Evolutionary conservation across 192 early-diverging fungal genomes (phyloP).

Genomic region (Coemansia sp.): DNA sequence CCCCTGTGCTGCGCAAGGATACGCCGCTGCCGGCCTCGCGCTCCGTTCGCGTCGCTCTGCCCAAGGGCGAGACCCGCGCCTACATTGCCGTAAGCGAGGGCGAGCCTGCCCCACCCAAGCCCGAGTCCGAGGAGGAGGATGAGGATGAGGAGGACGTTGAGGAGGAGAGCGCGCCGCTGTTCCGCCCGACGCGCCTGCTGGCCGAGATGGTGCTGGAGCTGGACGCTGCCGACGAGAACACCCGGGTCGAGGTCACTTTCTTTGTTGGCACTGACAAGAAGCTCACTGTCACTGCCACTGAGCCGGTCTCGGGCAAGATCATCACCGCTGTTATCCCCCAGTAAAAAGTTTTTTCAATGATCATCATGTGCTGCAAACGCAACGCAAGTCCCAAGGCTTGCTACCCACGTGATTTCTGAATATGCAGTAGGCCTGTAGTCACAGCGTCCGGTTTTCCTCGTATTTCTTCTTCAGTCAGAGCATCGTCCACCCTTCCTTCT

Average conservation of each 20-base stretch:
- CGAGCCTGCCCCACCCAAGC: constrained; percentile 56
- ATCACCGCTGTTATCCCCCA: constrained; percentile 44
- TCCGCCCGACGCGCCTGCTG: constrained; percentile 45
- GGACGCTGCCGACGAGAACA: constrained; percentile 28
- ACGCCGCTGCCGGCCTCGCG: constrained; percentile 85
- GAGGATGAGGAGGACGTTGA: constrained; percentile 51
- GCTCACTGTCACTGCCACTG: constrained; percentile 49
- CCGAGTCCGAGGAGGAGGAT: constrained; percentile 55
- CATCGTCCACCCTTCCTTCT: background rate
- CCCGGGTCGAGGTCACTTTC: constrained; percentile 45
- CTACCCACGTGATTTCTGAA: background rate
- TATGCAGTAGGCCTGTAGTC: background rate
- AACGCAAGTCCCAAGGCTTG: background rate
- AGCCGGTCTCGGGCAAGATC: constrained; percentile 48
- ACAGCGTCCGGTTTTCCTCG: too few relatives aligned
- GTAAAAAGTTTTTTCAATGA: background rate
- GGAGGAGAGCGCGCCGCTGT: constrained; percentile 23
- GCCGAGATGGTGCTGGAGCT: constrained; percentile 51
- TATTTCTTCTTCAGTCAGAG: too few relatives aligned
- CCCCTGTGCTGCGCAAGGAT: constrained; percentile 75
- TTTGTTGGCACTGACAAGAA: constrained; percentile 38
- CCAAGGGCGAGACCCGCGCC: constrained; percentile 58
- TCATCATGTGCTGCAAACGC: background rate
- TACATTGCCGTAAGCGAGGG: constrained; percentile 87
- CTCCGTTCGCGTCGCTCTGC: constrained; percentile 67